These are phyloP conservation scores for Pseudocercospora cruenta DNA, from an alignment of 2,329 filamentous ascomycete genomes.

Conservation along the genomic window DNA sequence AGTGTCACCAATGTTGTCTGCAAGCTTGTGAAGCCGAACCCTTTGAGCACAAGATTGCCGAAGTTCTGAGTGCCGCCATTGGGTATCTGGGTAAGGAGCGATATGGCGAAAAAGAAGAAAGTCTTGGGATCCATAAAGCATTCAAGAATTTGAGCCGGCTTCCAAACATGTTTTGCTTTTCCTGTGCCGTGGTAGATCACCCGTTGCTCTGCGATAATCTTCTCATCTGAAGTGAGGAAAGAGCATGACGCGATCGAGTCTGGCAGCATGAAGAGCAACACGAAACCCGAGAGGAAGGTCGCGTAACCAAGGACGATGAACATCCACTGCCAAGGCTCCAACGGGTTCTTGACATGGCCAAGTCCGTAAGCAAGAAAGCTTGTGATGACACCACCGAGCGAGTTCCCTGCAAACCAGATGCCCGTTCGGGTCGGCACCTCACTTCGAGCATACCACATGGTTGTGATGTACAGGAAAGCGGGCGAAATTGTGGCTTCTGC, in stretches of 20 bases:
- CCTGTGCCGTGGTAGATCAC: conserved; percentile 22
- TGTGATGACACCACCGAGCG: conserved; percentile 23
- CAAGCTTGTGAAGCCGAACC: conserved; percentile 26
- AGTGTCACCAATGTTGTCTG: conserved; percentile 25
- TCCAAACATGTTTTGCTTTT: conserved; percentile 19
- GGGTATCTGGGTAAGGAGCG: conserved; percentile 26
- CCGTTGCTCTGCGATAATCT: conserved; percentile 19
- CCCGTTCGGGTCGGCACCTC: conserved; percentile 32
- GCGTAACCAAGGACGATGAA: conserved; percentile 31
- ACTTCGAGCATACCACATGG: conserved; percentile 42
- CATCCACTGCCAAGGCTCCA: conserved; percentile 41
- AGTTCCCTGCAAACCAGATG: conserved; percentile 30
- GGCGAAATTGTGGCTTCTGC: conserved; percentile 43
- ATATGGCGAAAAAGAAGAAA: conserved; percentile 26
- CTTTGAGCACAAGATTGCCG: conserved; percentile 25
- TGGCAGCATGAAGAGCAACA: conserved; percentile 23
- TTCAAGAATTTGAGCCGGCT: conserved; percentile 21
- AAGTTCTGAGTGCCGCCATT: conserved; percentile 28
- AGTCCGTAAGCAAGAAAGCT: conserved; percentile 37
- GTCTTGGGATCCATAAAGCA: conserved; percentile 27
- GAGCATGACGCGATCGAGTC: conserved; percentile 20
- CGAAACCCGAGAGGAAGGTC: conserved; percentile 28
- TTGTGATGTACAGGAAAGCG: conserved; percentile 46
- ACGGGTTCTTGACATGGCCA: conserved; percentile 23
- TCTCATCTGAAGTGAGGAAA: conserved; percentile 22